These are phyloP conservation scores for Breviolum minutum DNA, from an alignment of 73 alveolate genomes.

Conservation along the genomic window DNA sequence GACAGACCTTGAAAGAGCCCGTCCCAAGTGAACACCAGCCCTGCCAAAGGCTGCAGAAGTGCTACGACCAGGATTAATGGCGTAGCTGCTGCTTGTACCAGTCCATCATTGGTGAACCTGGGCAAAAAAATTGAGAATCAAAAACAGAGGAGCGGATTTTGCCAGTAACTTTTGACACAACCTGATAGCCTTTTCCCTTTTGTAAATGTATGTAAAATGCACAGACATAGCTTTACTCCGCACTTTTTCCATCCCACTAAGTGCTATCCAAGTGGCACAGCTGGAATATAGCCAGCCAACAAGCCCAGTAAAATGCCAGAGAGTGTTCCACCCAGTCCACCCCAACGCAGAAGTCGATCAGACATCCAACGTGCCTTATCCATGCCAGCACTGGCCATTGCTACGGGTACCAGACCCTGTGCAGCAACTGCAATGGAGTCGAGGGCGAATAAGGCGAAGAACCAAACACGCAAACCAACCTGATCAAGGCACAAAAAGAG, in stretches of 20 bases:
- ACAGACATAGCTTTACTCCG: background rate
- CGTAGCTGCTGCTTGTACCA: slow-evolving; percentile 54
- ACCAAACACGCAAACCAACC: slow-evolving; percentile 80
- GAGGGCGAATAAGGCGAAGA: slow-evolving; percentile 79
- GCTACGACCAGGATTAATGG: slow-evolving; percentile 66
- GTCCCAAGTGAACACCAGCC: slow-evolving; percentile 90
- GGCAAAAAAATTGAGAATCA: background rate
- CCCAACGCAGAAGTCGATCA: slow-evolving; percentile 71
- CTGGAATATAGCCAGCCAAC: slow-evolving; percentile 55
- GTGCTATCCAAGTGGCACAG: background rate
- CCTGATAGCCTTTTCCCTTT: too few species aligned
- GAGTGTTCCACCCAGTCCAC: slow-evolving; percentile 54
- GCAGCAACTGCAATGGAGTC: slow-evolving; percentile 85
- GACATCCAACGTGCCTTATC: slow-evolving; percentile 58
- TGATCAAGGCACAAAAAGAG: too few species aligned
- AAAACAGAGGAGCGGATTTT: background rate
- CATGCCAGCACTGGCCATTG: slow-evolving; percentile 53
- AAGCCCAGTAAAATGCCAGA: slow-evolving; percentile 21
- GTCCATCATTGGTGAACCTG: slow-evolving; percentile 81
- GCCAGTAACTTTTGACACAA: background rate
- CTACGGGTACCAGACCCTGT: slow-evolving; percentile 83
- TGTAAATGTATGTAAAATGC: too few species aligned
- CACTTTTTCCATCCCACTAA: too few species aligned
- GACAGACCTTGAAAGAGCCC: slow-evolving; percentile 70
- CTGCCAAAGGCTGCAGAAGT: slow-evolving; percentile 77